phyloP scores from a whole-genome alignment of 2,329 filamentous ascomycete genomes.

The Diaporthe velutina region DNA sequence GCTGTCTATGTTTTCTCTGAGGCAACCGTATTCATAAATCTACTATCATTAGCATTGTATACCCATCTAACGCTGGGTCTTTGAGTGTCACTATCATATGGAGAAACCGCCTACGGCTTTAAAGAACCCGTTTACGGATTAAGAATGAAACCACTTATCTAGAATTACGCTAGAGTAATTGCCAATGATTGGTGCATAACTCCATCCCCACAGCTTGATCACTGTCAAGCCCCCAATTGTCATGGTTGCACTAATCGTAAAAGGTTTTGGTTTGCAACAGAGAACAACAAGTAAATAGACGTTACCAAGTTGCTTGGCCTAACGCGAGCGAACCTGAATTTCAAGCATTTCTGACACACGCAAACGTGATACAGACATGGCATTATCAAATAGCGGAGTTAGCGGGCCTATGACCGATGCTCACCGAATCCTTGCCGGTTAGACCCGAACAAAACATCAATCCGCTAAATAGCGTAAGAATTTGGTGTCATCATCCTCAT shows the following conservation, averaged over 20 bases:
- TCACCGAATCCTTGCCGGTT: constrained; percentile 17
- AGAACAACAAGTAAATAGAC: background rate
- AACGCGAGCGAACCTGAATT: background rate
- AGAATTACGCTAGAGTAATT: no score
- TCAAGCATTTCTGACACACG: background rate
- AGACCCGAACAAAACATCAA: constrained; percentile 5
- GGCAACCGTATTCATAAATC: no score
- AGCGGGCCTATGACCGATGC: background rate
- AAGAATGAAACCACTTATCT: no score
- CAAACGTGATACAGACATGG: background rate
- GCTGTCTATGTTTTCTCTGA: no score
- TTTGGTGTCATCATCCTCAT: background rate
- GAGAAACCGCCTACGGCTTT: no score
- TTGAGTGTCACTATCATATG: no score
- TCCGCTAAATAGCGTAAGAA: background rate
- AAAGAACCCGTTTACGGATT: no score
- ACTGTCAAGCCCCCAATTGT: background rate
- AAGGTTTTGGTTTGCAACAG: background rate
- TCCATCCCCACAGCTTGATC: background rate
- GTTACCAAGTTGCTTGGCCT: background rate
- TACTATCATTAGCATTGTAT: no score
- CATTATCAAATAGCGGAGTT: constrained; percentile 6
- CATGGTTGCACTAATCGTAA: background rate
- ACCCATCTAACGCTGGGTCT: no score
- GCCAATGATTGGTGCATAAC: background rate